A percentile compares a stretch with the other conserved stretches of the same genome.
These are phyloP conservation scores for Ambrosia artemisiifolia DNA, from an alignment of 129 eudicot genomes.

Conservation along the genomic window DNA sequence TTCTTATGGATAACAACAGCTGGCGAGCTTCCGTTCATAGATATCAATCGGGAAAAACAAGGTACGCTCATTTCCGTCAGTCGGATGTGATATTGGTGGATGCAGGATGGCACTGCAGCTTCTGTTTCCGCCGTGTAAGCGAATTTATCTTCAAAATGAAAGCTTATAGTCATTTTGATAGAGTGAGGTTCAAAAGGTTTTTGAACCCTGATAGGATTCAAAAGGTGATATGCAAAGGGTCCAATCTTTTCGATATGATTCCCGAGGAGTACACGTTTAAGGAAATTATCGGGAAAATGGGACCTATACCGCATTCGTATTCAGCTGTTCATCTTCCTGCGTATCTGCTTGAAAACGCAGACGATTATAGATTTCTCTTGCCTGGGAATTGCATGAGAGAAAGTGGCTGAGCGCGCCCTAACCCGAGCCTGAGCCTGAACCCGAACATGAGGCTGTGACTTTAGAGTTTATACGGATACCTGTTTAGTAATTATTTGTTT, in stretches of 20 bases:
- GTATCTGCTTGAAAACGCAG: conserved; percentile 66
- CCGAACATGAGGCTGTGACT: not conserved
- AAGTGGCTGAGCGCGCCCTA: conserved; percentile 40
- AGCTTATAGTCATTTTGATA: conserved; percentile 81
- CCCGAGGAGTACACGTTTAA: conserved; percentile 87
- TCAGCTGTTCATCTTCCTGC: conserved; percentile 92
- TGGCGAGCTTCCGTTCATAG: conserved; percentile 85
- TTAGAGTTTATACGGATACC: conserved; percentile 4
- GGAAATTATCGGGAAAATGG: conserved; percentile 87
- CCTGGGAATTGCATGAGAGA: conserved; percentile 90
- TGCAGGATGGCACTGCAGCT: conserved; percentile 98
- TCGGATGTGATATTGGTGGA: conserved; percentile 77
- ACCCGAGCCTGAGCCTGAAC: not conserved
- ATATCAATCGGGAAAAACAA: conserved; percentile 66
- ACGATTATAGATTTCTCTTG: conserved; percentile 51
- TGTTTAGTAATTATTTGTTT: conserved; percentile 24
- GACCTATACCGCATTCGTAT: conserved; percentile 84
- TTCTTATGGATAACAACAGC: conserved; percentile 63
- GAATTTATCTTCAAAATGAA: conserved; percentile 90
- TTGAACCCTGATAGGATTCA: conserved; percentile 74
- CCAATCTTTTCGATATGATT: conserved; percentile 81
- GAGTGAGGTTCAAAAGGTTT: conserved; percentile 72
- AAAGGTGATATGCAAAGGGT: conserved; percentile 71
- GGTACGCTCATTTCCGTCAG: conserved; percentile 82
- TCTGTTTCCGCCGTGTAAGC: conserved; percentile 64